These are phyloP conservation scores for Pyricularia grisea DNA, from an alignment of 2,329 filamentous ascomycete species.

Conservation along the genomic window DNA sequence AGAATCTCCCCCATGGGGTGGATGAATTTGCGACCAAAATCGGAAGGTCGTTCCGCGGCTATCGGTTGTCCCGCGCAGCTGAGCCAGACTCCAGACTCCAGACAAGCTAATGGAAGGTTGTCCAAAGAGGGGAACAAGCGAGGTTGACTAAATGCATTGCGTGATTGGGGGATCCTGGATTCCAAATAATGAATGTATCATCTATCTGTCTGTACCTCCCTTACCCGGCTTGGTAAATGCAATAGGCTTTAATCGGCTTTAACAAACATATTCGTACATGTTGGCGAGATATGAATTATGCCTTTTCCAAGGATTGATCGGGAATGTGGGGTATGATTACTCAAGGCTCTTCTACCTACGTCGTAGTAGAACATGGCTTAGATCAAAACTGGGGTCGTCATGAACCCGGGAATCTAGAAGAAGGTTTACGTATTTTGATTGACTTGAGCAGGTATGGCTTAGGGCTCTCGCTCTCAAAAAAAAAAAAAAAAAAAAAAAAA, in stretches of 20 bases:
- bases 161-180: background rate
- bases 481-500: background rate
- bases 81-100: background rate
- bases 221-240: background rate
- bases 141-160: background rate
- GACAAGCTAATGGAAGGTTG: background rate
- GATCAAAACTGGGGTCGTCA: background rate
- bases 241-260: no score
- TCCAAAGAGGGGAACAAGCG: background rate
- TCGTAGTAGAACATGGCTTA: background rate
- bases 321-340: background rate
- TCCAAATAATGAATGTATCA: background rate
- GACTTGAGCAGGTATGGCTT: background rate
- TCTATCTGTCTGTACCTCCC: background rate
- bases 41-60: background rate
- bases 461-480: no score
- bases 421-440: background rate
- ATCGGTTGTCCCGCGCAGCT: background rate
- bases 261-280: no score
- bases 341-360: no score
- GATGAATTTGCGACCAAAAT: background rate
- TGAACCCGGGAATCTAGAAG: background rate
- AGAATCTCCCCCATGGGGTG: background rate
- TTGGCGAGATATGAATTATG: background rate
- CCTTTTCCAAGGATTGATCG: background rate